Conservation (phyloP, 345 rosid genomes). For the Ceriops tagal region DNA sequence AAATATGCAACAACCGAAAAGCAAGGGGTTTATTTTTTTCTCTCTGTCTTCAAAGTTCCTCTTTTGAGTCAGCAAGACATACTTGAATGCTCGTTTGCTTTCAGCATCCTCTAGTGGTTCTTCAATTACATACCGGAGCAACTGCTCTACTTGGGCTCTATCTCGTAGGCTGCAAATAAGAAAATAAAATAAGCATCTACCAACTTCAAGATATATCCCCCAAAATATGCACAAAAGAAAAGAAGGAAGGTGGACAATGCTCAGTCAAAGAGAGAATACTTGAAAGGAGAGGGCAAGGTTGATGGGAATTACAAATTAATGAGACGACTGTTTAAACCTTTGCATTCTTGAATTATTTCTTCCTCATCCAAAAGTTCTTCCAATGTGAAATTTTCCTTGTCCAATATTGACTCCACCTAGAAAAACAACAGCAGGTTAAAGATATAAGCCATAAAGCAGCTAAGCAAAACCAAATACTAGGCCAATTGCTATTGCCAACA, state of each 20-base stretch:
- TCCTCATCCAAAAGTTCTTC: conserved; percentile 99
- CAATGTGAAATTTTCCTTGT: conserved; percentile 86
- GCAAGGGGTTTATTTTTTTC: neutral
- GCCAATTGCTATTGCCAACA: neutral
- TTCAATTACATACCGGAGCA: conserved; percentile 71
- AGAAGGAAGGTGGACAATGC: neutral
- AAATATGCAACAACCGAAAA: neutral
- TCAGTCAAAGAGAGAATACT: neutral
- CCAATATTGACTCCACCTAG: conserved; percentile 84
- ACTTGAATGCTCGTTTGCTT: conserved; percentile 84
- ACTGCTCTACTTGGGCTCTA: conserved; percentile 88
- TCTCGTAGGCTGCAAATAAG: conserved; percentile 67
- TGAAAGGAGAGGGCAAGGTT: neutral
- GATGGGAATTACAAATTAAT: conserved; percentile 68
- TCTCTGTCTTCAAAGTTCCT: too few relatives aligned
- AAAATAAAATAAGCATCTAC: conserved; percentile 17
- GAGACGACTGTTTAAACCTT: conserved; percentile 91
- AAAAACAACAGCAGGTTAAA: neutral
- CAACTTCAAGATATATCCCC: neutral
- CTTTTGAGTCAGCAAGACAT: conserved; percentile 20
- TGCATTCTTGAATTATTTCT: conserved; percentile 99
- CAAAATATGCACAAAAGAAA: neutral
- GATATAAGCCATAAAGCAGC: neutral
- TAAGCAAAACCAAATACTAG: neutral
- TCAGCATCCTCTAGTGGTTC: conserved; percentile 88